A percentile compares a stretch with the other conserved stretches of the same genome.
Conservation (phyloP, 176 grass and related monocot genomes). For the Avena insularis region DNA sequence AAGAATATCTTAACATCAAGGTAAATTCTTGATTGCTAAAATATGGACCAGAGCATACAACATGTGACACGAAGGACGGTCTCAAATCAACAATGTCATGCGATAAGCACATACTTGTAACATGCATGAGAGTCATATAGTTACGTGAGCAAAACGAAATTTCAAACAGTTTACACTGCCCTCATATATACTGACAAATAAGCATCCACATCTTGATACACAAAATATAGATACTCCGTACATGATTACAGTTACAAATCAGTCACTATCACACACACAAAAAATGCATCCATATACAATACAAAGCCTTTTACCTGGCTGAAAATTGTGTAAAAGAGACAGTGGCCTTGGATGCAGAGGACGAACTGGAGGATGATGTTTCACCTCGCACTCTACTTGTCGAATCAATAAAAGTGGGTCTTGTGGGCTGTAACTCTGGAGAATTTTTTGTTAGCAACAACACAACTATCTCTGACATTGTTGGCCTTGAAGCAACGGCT, state of each 20-base stretch:
- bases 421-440: slow-evolving; percentile 53
- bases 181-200: slow-evolving; percentile 38
- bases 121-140: neutral
- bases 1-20: slow-evolving; percentile 33
- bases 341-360: slow-evolving; percentile 70
- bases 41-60: slow-evolving; percentile 22
- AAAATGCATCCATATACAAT: slow-evolving; percentile 1
- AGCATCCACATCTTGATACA: slow-evolving; percentile 27
- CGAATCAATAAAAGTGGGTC: slow-evolving; percentile 76
- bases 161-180: slow-evolving; percentile 44
- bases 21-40: slow-evolving; percentile 11
- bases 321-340: slow-evolving; percentile 60
- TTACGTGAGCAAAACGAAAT: slow-evolving; percentile 19
- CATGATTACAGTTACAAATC: slow-evolving; percentile 37
- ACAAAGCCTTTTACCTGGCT: slow-evolving; percentile 51
- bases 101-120: slow-evolving; percentile 27
- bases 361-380: slow-evolving; percentile 59
- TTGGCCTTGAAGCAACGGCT: slow-evolving; percentile 64
- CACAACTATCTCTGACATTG: slow-evolving; percentile 77
- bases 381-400: slow-evolving; percentile 58
- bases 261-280: slow-evolving; percentile 28
- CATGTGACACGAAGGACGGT: neutral
- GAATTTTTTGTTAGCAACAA: slow-evolving; percentile 63
- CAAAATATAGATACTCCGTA: slow-evolving; percentile 8
- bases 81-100: slow-evolving; percentile 13